Evolutionary conservation across 768 basidiomycete genomes (phyloP).

Genomic region (Inosperma sp.): DNA sequence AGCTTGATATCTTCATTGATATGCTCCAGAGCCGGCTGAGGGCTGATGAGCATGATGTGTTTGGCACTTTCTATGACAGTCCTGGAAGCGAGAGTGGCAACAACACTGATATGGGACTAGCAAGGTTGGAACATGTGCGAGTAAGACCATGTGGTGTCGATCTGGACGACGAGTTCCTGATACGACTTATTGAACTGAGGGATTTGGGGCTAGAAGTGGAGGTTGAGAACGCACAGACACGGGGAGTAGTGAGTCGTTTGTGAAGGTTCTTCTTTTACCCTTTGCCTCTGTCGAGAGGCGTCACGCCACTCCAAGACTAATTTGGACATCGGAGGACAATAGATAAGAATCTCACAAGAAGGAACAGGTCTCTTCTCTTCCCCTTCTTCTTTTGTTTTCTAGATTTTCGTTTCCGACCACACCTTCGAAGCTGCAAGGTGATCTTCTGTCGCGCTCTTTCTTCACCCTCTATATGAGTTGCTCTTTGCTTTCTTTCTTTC

Average conservation of each 20-base stretch:
- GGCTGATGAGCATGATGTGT: constrained; percentile 11
- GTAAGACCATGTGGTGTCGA: constrained; percentile 21
- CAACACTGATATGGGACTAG: constrained; percentile 18
- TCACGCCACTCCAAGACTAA: constrained; percentile 3
- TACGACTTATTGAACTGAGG: constrained; percentile 25
- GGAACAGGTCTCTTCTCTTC: too few species aligned
- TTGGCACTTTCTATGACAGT: not conserved
- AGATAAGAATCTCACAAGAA: too few species aligned
- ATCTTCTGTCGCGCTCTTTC: too few species aligned
- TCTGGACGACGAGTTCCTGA: constrained; percentile 25
- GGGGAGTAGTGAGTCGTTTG: constrained; percentile 1
- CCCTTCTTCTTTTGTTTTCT: too few species aligned
- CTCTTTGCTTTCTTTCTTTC: too few species aligned
- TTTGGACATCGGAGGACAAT: too few species aligned
- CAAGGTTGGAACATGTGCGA: constrained; percentile 25
- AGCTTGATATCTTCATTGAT: constrained; percentile 30
- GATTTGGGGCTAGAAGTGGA: constrained; percentile 25
- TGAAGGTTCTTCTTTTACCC: not conserved
- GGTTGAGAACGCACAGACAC: constrained; percentile 16
- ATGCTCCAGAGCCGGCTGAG: constrained; percentile 34
- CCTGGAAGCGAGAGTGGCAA: not conserved
- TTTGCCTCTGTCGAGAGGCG: too few species aligned
- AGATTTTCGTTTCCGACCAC: too few species aligned
- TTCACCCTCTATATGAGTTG: too few species aligned
- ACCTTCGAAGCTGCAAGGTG: too few species aligned